Evolutionary conservation across 2,329 filamentous ascomycete species (phyloP).

Genomic region (Colletotrichum abscissum): DNA sequence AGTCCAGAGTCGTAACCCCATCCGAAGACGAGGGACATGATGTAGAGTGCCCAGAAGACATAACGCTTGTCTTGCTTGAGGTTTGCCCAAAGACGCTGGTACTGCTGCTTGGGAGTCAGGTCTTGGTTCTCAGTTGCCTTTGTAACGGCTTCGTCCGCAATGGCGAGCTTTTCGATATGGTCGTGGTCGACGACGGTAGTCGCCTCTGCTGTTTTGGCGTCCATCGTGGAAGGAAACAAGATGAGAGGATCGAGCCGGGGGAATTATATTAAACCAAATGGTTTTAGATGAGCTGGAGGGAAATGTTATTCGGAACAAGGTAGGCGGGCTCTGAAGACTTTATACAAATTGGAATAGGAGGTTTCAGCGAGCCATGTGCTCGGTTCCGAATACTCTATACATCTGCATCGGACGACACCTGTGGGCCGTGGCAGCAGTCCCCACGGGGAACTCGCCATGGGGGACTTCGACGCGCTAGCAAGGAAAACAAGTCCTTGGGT

Average conservation of each 20-base stretch:
- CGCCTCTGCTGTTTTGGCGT: not conserved
- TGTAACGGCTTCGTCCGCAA: not conserved
- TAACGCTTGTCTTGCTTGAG: slow-evolving; percentile 41
- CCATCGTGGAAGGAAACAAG: not conserved
- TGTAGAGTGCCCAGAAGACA: slow-evolving; percentile 43
- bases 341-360: not conserved
- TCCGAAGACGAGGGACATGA: slow-evolving; percentile 47
- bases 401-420: not conserved
- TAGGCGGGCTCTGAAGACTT: not conserved
- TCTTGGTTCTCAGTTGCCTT: not conserved
- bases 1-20: slow-evolving; percentile 51
- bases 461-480: not conserved
- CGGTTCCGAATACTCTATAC: not conserved
- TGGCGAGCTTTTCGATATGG: not conserved
- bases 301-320: accelerated
- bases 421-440: not conserved
- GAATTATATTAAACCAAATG: not conserved
- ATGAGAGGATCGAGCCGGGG: not conserved
- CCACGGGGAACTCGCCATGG: not conserved
- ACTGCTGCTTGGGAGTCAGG: not conserved
- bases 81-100: not conserved
- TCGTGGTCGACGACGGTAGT: not conserved
- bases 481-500: not conserved
- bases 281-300: not conserved
- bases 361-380: not conserved